Base-by-base conservation (phyloP, 179 eudicot species). In the Gypsophila paniculata region DNA sequence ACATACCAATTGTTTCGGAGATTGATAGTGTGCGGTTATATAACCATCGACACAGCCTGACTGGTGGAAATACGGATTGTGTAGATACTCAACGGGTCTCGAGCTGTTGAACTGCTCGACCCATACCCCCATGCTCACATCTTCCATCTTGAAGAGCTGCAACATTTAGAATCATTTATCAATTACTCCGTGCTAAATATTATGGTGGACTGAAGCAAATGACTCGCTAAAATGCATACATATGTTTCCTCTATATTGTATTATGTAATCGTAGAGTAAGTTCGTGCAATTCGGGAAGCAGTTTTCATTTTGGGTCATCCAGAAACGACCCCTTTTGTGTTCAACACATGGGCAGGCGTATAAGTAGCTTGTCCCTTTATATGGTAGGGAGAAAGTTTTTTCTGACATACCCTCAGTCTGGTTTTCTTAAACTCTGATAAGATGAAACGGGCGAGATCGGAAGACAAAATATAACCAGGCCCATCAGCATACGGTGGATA, bases 91-190 rank as follows among this genome's bases (percentile, higher is more conserved):
- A 25, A 85, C 96, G 0, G 83, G 80, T 64, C 63, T 83, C n/a
- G 91, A 32, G 76, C 74, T 78, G 79, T 86, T 88, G 85, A 85
- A 91, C 75, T 86, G 78, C 82, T 88, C 89, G 1, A 91, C 93
- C 97, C 97, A 91, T 87, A 90, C 81, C 26, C 96, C 97, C 91
- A 91, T 84, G 85, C 96, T 91, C 77, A 91, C 97, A 73, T 90
- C 97, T 76, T 91, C 97, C 97, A 91, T 91, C 85, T 90, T 91
- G 85, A 91, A 91, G 69, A 91, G 73, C 98, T 92, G 82, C 81
- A 75, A 44, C 73, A 64, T 38, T 13, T 22, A 25, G 51, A 70
- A 70, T 54, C 10, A 18, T 49, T 25, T 4, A 65, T 59, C 18
- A 52, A 13, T 64, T 38, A 64, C 52, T 5, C 6, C 8, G 10